These are phyloP conservation scores for Arthonia radiata DNA, from an alignment of 495 filamentous ascomycete species.

Conservation along the genomic window DNA sequence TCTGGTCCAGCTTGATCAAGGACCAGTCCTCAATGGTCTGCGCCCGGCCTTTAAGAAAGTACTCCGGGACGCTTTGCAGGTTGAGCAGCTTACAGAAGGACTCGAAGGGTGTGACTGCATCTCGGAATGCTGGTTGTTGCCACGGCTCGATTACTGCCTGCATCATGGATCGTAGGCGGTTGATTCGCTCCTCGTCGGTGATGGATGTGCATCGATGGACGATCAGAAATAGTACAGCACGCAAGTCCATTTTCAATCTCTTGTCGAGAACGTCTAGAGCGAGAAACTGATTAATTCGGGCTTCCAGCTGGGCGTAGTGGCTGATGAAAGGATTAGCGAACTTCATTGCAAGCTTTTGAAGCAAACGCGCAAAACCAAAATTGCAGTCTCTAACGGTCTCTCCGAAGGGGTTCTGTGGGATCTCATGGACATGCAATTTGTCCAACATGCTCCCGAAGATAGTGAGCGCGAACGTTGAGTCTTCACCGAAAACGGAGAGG, in stretches of 20 bases:
- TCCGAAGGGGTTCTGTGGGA: too few species aligned
- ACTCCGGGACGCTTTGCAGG: conserved; percentile 54
- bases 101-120: conserved; percentile 45
- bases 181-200: conserved; percentile 34
- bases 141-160: conserved; percentile 56
- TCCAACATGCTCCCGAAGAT: too few species aligned
- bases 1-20: conserved; percentile 41
- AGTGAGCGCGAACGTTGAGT: too few species aligned
- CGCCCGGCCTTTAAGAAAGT: conserved; percentile 44
- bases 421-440: too few species aligned
- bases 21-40: conserved; percentile 70
- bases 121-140: conserved; percentile 43
- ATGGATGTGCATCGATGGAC: conserved; percentile 64
- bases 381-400: too few species aligned
- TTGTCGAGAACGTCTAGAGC: conserved; percentile 47
- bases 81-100: conserved; percentile 61
- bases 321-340: conserved; percentile 72
- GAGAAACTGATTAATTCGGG: conserved; percentile 60
- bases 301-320: conserved; percentile 69
- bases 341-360: conserved; percentile 67
- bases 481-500: too few species aligned
- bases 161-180: conserved; percentile 46
- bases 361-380: conserved; percentile 60
- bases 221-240: conserved; percentile 75
- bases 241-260: conserved; percentile 33